Evolutionary conservation across 192 early-diverging fungal genomes (phyloP), one percentile per base, ranked within the genome.

Genomic region (Umbelopsis sp.): DNA sequence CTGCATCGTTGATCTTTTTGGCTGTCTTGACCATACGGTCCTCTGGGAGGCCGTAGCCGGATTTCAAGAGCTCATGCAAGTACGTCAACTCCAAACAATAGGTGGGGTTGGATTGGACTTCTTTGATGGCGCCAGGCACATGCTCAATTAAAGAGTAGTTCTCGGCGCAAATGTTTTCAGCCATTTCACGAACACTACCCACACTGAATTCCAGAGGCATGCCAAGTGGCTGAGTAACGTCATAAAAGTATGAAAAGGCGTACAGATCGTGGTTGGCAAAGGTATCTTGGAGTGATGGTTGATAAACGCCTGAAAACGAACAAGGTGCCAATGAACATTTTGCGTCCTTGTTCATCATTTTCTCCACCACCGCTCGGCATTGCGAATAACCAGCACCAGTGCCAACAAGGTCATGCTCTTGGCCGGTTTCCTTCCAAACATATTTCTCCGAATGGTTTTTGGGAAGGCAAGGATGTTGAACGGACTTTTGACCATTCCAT

Each of bases 191-290:
- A 16, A 97, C 69, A 25, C 94, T 87, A 9, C 72, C 73, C 11
- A 96, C 81, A 27, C 85, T 85, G 77, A 97, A 95, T 45, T 91
- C 88, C 45, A 84, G 79, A 27, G 85, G 85, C 52, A 90, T 83
- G 33, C 89, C 90, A 15, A 92, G 82, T 5, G 92, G 92, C 41
- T 88, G 79, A 0, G 91, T 87, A 47, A 91, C 86, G 74, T 99
- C 97, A 83, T 93, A 99, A 75, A 99, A 97, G 87, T 90, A 99
- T 22, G 94, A 95, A 81, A 99, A 98, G 12, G 94, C 91, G 78
- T 96, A 97, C 27, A 99, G 88, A 46, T 95, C 95, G 33, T 89
- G 83, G 1, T 77, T 69, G 18, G 80, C 77, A 78, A 96, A 96
- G 2, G 88, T 86, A 52, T 84, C 74, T 15, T 73, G 66, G 7